Conservation (phyloP, 169 alveolate genomes). For the Perkinsus chesapeaki region DNA sequence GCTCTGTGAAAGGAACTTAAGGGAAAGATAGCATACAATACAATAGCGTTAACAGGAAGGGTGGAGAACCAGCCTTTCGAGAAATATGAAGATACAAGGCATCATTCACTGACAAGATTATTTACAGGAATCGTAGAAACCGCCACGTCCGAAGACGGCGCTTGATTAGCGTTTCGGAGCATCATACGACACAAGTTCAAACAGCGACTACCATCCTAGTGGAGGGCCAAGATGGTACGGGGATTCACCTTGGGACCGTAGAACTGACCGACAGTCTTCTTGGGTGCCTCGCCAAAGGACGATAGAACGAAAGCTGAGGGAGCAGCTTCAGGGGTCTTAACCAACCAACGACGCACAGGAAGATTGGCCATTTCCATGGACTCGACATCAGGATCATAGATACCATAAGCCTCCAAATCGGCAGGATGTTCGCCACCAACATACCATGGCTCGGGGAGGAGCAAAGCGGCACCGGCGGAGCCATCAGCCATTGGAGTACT, state of each 20-base stretch:
- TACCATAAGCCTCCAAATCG: not conserved
- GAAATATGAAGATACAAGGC: not conserved
- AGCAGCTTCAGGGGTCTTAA: not conserved
- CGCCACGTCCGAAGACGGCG: not conserved
- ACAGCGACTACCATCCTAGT: not conserved
- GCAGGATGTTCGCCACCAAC: not conserved
- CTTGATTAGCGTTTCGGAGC: too few species aligned
- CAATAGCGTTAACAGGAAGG: not conserved
- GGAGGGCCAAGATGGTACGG: not conserved
- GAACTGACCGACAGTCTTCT: conserved; percentile 1
- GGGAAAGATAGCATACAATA: not conserved
- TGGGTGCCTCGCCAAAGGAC: not conserved
- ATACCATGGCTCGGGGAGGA: not conserved
- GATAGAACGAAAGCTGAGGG: not conserved
- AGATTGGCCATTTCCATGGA: not conserved
- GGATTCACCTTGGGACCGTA: not conserved
- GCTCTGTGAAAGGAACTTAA: too few species aligned
- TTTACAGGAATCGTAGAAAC: not conserved
- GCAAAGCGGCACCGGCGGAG: not conserved
- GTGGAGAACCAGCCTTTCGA: too few species aligned
- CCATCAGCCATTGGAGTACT: not conserved
- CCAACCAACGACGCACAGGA: not conserved
- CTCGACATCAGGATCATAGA: not conserved
- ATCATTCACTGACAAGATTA: not conserved
- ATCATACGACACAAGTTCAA: not conserved